Percentiles rank a stretch among this genome's conserved stretches.
Evolutionary conservation across 1,284 basidiomycete genomes (phyloP).

Genomic region (Rhodotorula sp.): DNA sequence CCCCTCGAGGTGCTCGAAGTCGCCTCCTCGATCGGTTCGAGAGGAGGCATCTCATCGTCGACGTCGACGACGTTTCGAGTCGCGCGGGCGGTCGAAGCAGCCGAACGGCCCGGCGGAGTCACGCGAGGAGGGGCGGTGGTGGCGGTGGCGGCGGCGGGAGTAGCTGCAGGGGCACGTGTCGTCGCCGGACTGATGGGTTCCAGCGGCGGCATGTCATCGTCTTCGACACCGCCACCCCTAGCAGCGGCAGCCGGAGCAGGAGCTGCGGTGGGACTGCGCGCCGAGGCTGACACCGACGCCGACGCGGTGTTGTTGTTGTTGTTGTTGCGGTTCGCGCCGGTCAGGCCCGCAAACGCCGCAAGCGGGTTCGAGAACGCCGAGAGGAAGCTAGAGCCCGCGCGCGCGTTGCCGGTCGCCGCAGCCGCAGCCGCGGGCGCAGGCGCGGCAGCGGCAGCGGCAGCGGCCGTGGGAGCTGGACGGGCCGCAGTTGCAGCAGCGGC

Average conservation of each 20-base stretch:
- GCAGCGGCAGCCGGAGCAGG: no score
- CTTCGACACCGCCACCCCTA: background rate
- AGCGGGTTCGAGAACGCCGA: conserved; percentile 7
- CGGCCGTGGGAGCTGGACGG: background rate
- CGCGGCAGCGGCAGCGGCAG: background rate
- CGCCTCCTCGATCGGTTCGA: background rate
- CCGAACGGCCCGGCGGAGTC: background rate
- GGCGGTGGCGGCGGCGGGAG: background rate
- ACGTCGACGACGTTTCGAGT: background rate
- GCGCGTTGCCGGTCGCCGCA: background rate
- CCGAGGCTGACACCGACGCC: background rate
- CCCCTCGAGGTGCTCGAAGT: background rate
- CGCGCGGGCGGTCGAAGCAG: background rate
- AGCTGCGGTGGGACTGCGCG: background rate
- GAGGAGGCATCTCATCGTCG: conserved; percentile 15
- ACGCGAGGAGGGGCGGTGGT: no score
- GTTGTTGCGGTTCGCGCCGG: background rate
- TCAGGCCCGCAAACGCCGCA: background rate
- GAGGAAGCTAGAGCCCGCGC: background rate
- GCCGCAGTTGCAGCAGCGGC: background rate
- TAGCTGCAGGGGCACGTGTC: background rate
- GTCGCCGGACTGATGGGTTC: conserved; percentile 1
- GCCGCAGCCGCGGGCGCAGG: background rate
- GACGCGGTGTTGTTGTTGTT: background rate
- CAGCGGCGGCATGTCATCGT: conserved; percentile 14